A percentile compares a stretch with the other conserved stretches of the same genome.
Evolutionary conservation across 305 asterid genomes (phyloP).

Genomic region (Fraxinus sp.): DNA sequence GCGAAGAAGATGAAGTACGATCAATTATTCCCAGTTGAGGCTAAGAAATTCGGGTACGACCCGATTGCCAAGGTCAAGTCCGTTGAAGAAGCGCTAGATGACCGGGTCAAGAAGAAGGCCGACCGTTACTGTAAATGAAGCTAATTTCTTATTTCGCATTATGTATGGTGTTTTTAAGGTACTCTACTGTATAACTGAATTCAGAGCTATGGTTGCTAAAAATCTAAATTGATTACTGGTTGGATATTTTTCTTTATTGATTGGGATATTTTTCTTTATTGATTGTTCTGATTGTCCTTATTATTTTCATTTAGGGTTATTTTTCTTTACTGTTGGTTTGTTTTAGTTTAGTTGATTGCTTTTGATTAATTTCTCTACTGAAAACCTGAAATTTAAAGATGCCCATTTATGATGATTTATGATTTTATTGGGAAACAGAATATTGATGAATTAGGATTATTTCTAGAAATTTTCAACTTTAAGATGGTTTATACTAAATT

Average conservation of each 20-base stretch:
- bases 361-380: background rate
- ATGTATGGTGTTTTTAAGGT: slow-evolving; percentile 7
- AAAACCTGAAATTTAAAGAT: slow-evolving; percentile 3
- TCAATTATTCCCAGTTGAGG: slow-evolving; percentile 81
- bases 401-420: background rate
- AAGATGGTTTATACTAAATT: background rate
- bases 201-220: background rate
- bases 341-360: background rate
- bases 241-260: background rate
- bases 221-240: background rate
- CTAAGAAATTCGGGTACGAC: slow-evolving; percentile 76
- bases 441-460: background rate
- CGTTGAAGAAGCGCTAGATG: slow-evolving; percentile 89
- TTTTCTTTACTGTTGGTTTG: background rate
- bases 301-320: background rate
- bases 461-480: background rate
- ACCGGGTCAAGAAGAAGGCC: slow-evolving; percentile 85
- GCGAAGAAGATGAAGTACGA: slow-evolving; percentile 97
- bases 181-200: background rate
- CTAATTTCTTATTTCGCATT: background rate
- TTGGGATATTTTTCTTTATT: background rate
- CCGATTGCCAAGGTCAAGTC: slow-evolving; percentile 63
- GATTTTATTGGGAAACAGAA: background rate
- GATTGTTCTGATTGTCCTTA: background rate
- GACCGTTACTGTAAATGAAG: slow-evolving; percentile 79